Conservation (phyloP, 257 asterid species). For the Petunia axillaris region DNA sequence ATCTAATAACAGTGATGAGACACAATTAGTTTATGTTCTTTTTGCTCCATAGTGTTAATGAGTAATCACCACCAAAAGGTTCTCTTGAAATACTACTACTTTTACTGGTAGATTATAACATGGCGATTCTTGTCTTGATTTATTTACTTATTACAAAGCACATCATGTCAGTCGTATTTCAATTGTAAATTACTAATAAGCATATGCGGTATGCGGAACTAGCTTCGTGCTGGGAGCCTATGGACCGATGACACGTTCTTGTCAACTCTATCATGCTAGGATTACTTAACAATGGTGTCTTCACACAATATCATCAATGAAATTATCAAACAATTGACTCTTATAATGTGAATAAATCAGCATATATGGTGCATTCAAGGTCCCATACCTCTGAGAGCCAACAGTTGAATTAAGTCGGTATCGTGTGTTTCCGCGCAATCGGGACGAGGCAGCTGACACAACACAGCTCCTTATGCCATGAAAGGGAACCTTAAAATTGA, state of each 20-base stretch:
- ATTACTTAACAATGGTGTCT: not conserved
- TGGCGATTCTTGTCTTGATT: not conserved
- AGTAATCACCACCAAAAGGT: not conserved
- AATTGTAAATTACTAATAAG: not conserved
- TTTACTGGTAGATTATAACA: not conserved
- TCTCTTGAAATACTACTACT: not conserved
- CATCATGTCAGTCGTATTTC: not conserved
- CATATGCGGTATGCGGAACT: too few relatives aligned
- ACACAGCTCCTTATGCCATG: conserved; percentile 36
- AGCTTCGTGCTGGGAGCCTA: not conserved
- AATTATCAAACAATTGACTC: conserved; percentile 12
- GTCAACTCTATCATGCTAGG: not conserved
- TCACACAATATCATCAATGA: not conserved
- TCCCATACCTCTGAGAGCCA: conserved; percentile 51
- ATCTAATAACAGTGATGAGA: not conserved
- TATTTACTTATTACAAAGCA: not conserved
- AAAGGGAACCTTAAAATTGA: conserved; percentile 43
- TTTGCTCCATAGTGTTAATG: not conserved
- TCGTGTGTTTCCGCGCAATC: conserved; percentile 31
- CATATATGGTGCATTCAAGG: conserved; percentile 17
- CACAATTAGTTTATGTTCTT: not conserved
- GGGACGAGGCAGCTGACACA: conserved; percentile 37
- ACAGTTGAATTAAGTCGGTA: conserved; percentile 32
- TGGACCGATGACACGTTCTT: not conserved
- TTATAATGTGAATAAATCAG: not conserved